Evolutionary conservation across 106 monocot genomes (phyloP).

Genomic region (Phalaenopsis aphrodite): DNA sequence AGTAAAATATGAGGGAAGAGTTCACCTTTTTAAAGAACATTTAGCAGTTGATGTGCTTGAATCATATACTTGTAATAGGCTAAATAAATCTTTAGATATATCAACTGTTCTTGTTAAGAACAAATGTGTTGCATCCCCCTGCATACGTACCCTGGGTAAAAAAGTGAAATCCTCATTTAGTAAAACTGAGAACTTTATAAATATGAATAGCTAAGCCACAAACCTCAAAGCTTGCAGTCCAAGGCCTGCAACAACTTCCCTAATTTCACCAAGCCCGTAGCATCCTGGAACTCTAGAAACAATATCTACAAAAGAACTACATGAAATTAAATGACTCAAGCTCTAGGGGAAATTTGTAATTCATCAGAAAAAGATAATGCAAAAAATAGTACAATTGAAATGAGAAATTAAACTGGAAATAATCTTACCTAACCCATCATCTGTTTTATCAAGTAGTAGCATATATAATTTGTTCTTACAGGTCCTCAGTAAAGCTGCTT

Average conservation of each 20-base stretch:
- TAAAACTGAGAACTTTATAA: neutral
- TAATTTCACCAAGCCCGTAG: constrained; percentile 42
- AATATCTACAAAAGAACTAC: constrained; percentile 26
- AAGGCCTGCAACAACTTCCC: constrained; percentile 49
- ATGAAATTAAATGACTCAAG: constrained; percentile 5
- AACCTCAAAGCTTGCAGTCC: constrained; percentile 68
- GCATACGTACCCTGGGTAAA: constrained; percentile 37
- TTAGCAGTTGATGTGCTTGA: constrained; percentile 12
- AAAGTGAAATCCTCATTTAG: neutral
- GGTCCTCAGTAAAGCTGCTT: constrained; percentile 50
- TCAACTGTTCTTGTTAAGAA: constrained; percentile 40
- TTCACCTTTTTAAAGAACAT: constrained; percentile 43
- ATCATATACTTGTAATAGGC: constrained; percentile 30
- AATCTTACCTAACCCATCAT: constrained; percentile 38
- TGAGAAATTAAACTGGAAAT: neutral
- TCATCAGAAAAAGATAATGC: neutral
- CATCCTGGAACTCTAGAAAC: constrained; percentile 33
- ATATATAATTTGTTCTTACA: constrained; percentile 42
- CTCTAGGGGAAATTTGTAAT: neutral
- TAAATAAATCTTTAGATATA: constrained; percentile 32
- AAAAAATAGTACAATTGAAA: neutral
- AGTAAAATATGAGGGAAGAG: neutral
- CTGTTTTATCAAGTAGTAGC: constrained; percentile 28
- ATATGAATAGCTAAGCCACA: constrained; percentile 6
- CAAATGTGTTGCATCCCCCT: constrained; percentile 34